phyloP scores from a whole-genome alignment of 2,329 filamentous ascomycete genomes.

The Fusarium xylarioides region DNA sequence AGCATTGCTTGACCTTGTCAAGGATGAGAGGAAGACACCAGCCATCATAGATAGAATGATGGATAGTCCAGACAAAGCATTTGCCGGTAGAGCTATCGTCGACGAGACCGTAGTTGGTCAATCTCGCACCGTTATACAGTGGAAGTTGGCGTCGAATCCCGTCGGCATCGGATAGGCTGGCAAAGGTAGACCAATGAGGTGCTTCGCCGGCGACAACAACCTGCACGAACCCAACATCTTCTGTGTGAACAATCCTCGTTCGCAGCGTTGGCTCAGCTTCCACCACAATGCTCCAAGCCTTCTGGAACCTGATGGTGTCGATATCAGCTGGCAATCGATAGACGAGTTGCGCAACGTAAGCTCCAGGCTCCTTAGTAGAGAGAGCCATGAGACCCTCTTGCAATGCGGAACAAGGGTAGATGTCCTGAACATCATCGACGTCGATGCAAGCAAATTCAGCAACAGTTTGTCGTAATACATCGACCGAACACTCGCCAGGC shows the following conservation, averaged over 20 bases:
- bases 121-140: conserved; percentile 8
- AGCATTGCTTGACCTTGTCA: conserved; percentile 32
- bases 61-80: conserved; percentile 40
- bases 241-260: conserved; percentile 34
- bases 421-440: not conserved
- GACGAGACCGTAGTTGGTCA: conserved; percentile 11
- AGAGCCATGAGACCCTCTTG: conserved; percentile 40
- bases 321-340: conserved; percentile 18
- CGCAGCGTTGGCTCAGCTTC: conserved; percentile 21
- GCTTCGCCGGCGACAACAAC: conserved; percentile 14
- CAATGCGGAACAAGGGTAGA: conserved; percentile 32
- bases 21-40: conserved; percentile 39
- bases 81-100: not conserved
- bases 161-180: not conserved
- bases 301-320: conserved; percentile 19
- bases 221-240: conserved; percentile 30
- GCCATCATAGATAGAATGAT: conserved; percentile 44
- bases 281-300: conserved; percentile 19
- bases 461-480: not conserved
- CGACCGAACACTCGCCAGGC: not conserved
- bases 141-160: conserved; percentile 13
- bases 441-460: not conserved
- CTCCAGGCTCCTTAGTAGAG: conserved; percentile 20
- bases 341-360: conserved; percentile 35
- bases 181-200: conserved; percentile 14